phyloP scores from a whole-genome alignment of 225 moss, liverwort and hornwort species.

The Pseudoscleropodium purum region DNA sequence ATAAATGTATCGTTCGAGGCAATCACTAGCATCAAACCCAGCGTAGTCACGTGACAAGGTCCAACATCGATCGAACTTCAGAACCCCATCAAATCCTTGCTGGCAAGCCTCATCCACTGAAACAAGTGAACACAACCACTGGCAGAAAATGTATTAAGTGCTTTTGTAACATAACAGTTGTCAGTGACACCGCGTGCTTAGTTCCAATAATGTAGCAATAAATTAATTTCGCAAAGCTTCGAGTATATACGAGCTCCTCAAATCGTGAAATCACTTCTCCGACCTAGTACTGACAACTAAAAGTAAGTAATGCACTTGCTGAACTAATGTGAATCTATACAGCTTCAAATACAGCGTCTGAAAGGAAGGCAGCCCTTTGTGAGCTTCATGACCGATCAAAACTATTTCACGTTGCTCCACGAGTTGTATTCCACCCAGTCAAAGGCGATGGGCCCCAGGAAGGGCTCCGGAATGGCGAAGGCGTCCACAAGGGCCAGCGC shows the following conservation, averaged over 20 bases:
- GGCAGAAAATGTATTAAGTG: neutral
- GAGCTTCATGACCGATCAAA: neutral
- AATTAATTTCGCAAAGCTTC: neutral
- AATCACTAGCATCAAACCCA: neutral
- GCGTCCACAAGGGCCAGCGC: conserved; percentile 74
- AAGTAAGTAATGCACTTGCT: neutral
- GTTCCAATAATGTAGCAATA: neutral
- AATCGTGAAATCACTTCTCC: neutral
- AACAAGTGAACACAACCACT: neutral
- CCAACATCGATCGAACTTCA: neutral
- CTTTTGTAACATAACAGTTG: neutral
- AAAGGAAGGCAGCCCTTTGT: neutral
- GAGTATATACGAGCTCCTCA: neutral
- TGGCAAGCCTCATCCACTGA: neutral
- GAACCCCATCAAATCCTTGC: neutral
- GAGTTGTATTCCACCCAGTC: conserved; percentile 94
- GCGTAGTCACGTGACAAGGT: neutral
- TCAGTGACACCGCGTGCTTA: neutral
- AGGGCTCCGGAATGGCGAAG: conserved; percentile 49
- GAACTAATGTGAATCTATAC: neutral
- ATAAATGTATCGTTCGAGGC: neutral
- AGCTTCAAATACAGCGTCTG: neutral
- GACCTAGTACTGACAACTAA: neutral
- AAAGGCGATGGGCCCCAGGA: conserved; percentile 85
- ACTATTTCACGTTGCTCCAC: conserved; percentile 49